A percentile compares a stretch with the other conserved stretches of the same genome.
These are phyloP conservation scores for Leishmania gerbilli DNA, from an alignment of 208 protist genomes.

Conservation along the genomic window DNA sequence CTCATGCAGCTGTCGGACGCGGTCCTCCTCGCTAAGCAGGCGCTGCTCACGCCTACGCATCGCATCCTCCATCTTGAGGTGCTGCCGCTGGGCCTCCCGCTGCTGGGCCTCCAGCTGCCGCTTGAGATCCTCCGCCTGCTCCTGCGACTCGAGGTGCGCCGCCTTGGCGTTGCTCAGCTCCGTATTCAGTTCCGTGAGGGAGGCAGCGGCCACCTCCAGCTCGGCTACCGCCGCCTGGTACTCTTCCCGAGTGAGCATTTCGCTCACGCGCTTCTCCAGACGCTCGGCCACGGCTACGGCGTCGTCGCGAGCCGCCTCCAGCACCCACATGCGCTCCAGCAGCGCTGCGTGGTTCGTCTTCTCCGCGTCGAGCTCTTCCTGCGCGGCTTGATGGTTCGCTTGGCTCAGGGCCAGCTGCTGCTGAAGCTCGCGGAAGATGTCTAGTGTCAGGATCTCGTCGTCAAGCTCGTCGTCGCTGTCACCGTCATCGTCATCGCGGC, in stretches of 20 bases:
- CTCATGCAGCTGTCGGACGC: slow-evolving; percentile 12
- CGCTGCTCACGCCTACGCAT: slow-evolving; percentile 18
- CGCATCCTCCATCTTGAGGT: slow-evolving; percentile 14
- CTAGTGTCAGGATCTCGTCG: slow-evolving; percentile 20
- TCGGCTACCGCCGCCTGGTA: slow-evolving; percentile 46
- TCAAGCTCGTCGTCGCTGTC: slow-evolving; percentile 31
- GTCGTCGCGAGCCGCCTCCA: slow-evolving; percentile 59
- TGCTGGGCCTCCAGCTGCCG: slow-evolving; percentile 22
- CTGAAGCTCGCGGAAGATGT: slow-evolving; percentile 38
- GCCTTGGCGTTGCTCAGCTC: slow-evolving; percentile 32
- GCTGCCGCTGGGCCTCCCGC: slow-evolving; percentile 8
- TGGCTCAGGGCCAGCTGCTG: slow-evolving; percentile 49
- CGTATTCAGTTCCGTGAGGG: slow-evolving; percentile 29
- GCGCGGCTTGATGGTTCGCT: slow-evolving; percentile 37
- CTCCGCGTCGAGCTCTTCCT: slow-evolving; percentile 60
- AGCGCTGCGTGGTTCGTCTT: slow-evolving; percentile 51
- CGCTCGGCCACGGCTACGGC: slow-evolving; percentile 24
- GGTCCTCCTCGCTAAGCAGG: slow-evolving; percentile 11
- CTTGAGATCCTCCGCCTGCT: slow-evolving; percentile 25
- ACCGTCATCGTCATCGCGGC: slow-evolving; percentile 8
- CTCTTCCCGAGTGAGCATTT: slow-evolving; percentile 50
- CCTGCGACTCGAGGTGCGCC: slow-evolving; percentile 17
- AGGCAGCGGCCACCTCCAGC: slow-evolving; percentile 30
- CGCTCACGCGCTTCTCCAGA: slow-evolving; percentile 29
- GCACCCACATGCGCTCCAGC: slow-evolving; percentile 71